Percentiles rank a stretch among this genome's conserved stretches.
phyloP scores from a whole-genome alignment of 306 rosid species.

The Mucuna pruriens region DNA sequence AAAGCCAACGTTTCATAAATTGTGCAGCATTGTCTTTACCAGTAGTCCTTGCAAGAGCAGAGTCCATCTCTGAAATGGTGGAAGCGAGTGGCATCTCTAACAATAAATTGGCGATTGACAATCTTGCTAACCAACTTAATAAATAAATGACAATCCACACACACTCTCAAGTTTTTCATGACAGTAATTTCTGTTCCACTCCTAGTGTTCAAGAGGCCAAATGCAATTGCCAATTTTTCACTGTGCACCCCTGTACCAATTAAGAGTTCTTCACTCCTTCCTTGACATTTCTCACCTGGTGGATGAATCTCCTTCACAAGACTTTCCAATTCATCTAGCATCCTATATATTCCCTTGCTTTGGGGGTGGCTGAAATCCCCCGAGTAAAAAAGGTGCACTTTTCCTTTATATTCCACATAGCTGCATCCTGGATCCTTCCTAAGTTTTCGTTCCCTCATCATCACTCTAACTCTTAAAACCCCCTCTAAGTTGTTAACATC shows the following conservation, averaged over 20 bases:
- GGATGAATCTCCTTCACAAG: constrained; percentile 49
- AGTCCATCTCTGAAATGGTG: constrained; percentile 81
- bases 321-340: constrained; percentile 64
- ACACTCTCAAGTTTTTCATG: constrained; percentile 86
- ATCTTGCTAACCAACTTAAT: constrained; percentile 76
- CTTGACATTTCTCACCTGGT: constrained; percentile 37
- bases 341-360: constrained; percentile 58
- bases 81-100: constrained; percentile 89
- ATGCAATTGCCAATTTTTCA: constrained; percentile 81
- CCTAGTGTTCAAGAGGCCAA: constrained; percentile 60
- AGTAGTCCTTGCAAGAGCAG: constrained; percentile 91
- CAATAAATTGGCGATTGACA: constrained; percentile 73
- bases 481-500: constrained; percentile 72
- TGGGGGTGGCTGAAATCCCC: constrained; percentile 70
- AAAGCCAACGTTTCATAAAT: constrained; percentile 4
- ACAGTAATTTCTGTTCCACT: constrained; percentile 70
- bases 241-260: constrained; percentile 69
- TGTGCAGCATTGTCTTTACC: constrained; percentile 49
- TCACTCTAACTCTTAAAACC: constrained; percentile 61
- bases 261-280: constrained; percentile 50
- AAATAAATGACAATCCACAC: constrained; percentile 81
- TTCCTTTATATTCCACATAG: constrained; percentile 72
- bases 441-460: constrained; percentile 79
- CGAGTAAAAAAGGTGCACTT: constrained; percentile 72
- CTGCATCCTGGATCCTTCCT: constrained; percentile 86